Conservation (phyloP, 306 rosid genomes). For the Chamaecrista fasciculata region DNA sequence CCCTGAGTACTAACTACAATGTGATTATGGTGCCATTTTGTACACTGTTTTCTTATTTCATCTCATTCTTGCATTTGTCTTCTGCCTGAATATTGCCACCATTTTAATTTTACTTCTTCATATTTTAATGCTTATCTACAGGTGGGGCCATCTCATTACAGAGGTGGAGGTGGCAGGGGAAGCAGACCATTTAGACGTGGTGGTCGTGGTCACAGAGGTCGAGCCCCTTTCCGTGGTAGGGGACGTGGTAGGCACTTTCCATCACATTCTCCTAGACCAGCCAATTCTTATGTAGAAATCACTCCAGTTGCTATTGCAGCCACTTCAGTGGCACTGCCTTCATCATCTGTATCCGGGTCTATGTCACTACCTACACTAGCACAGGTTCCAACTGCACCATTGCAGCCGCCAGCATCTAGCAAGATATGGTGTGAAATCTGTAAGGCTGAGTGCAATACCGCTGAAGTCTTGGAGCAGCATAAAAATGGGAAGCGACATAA, state of each 20-base stretch:
- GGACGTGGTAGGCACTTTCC: conserved; percentile 65
- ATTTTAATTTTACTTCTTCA: conserved; percentile 39
- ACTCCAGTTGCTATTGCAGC: conserved; percentile 45
- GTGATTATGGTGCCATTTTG: conserved; percentile 24
- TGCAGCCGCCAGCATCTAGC: conserved; percentile 42
- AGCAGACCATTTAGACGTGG: conserved; percentile 68
- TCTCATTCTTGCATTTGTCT: conserved; percentile 9
- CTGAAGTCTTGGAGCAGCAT: conserved; percentile 76
- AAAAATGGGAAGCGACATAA: conserved; percentile 76
- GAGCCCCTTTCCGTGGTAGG: conserved; percentile 16
- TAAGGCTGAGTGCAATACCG: conserved; percentile 79
- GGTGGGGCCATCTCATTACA: conserved; percentile 59
- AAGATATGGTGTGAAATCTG: conserved; percentile 77
- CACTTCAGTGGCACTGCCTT: conserved; percentile 38
- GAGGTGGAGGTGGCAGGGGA: conserved; percentile 76
- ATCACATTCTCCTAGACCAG: conserved; percentile 47
- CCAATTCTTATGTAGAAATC: conserved; percentile 37
- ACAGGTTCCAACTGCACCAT: conserved; percentile 51
- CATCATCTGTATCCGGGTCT: conserved; percentile 42
- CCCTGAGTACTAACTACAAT: too few relatives aligned
- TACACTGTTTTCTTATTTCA: neutral
- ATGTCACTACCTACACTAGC: conserved; percentile 36
- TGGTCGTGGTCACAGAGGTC: conserved; percentile 44
- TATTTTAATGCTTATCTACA: conserved; percentile 51
- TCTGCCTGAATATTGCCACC: conserved; percentile 26